Base-by-base conservation (phyloP, 495 filamentous ascomycete species). In the Penicillium argentinense region DNA sequence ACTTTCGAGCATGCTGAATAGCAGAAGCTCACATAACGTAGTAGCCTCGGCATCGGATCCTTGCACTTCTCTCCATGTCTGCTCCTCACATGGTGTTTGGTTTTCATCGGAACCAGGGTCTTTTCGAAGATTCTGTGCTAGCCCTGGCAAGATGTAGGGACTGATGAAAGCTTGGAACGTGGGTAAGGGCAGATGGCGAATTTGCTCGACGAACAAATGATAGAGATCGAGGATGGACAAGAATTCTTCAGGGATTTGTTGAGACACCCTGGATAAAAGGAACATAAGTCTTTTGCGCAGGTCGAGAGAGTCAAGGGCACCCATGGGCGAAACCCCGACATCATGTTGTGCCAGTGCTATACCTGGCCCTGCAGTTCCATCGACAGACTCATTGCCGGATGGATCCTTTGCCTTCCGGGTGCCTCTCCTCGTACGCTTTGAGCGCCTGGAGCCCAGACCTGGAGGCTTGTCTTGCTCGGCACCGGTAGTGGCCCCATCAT, bases 101-200 rank as follows among this genome's bases (percentile, higher is more conserved):
- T 13, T 14, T 36, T 33, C 29, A 7, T 33, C 29, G 29, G 29
- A n/a, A n/a, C n/a, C n/a, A n/a, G n/a, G n/a, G n/a, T n/a, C 30
- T 33, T 13, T 33, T 8, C 17, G 33, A 8, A 9, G n/a, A 11
- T 12, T 36, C 9, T 36, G 16, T 11, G 67, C 62, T 21, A 80
- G 62, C 12, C 68, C 47, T 0, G 78, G 73, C 0, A 88, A 70
- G 5, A 67, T 54, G 34, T 71, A 55, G 13, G 79, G 73, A 19
- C 77, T 78, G 52, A 92, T 66, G 42, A 95, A 80, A n/a, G 82
- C 66, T 28, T 81, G 75, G 65, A 95, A 95, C n/a, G 80, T 61
- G 0, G 82, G 76, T 0, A 91, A 73, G 0, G 88, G 80, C 3
- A 91, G 74, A 19, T 73, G 73, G 13, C 81, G 77, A 14, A 93